Percentiles rank a stretch among this genome's conserved stretches.
Conservation (phyloP, 2,329 filamentous ascomycete genomes). For the Podosphaera xanthii region DNA sequence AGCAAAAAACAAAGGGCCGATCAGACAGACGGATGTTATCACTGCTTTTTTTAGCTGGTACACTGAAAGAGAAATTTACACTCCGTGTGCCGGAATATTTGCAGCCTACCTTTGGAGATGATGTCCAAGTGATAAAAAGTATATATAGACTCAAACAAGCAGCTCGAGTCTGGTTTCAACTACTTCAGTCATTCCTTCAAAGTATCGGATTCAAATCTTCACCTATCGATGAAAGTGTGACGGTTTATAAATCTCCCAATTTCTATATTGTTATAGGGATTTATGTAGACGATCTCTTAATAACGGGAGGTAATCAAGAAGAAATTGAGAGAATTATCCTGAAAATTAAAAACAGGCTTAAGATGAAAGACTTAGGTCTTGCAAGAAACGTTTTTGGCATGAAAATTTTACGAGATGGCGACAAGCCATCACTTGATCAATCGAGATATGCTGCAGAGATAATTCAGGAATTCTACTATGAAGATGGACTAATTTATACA, state of each 20-base stretch:
- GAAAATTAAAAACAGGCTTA: background rate
- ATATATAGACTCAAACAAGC: background rate
- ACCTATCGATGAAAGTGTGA: background rate
- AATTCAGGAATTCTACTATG: background rate
- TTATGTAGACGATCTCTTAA: background rate
- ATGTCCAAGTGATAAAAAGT: background rate
- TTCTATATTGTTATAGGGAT: background rate
- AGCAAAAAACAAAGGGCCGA: no score
- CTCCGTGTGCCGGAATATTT: slow-evolving; percentile 10
- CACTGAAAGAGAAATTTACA: slow-evolving; percentile 13
- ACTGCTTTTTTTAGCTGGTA: slow-evolving; percentile 15
- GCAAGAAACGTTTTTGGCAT: background rate
- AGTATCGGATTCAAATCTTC: background rate
- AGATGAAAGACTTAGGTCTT: background rate
- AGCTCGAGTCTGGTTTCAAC: slow-evolving; percentile 2
- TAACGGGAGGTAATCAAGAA: background rate
- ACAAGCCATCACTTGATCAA: slow-evolving; percentile 1
- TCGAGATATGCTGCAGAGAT: background rate
- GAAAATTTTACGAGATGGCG: background rate
- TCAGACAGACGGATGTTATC: background rate
- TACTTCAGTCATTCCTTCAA: slow-evolving; percentile 4
- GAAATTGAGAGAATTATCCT: slow-evolving; percentile 1
- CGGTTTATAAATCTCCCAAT: background rate
- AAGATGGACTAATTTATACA: background rate
- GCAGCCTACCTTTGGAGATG: background rate